Conservation (phyloP, 495 filamentous ascomycete species). For the Rusavskia elegans region DNA sequence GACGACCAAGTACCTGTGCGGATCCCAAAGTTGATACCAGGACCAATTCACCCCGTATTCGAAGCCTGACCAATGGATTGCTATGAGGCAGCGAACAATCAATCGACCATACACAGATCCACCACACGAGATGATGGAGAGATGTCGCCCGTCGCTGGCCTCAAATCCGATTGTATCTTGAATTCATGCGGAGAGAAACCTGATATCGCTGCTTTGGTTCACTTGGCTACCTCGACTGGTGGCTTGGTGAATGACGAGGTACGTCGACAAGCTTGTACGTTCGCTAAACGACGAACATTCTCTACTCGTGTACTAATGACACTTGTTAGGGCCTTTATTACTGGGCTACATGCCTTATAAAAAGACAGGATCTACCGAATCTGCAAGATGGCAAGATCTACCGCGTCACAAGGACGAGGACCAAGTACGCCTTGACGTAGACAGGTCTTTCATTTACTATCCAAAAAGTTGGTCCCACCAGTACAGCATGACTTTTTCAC, state of each 20-base stretch:
- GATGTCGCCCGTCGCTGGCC: not conserved
- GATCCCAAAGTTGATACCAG: not conserved
- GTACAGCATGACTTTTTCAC: not conserved
- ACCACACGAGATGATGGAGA: too few species aligned
- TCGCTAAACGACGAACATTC: not conserved
- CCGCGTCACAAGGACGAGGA: constrained; percentile 66
- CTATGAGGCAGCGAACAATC: not conserved
- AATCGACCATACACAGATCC: too few species aligned
- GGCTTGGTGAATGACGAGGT: constrained; percentile 72
- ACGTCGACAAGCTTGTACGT: constrained; percentile 73
- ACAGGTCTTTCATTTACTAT: constrained; percentile 95
- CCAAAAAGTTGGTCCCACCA: constrained; percentile 47
- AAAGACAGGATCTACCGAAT: constrained; percentile 11
- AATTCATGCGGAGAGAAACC: constrained; percentile 44
- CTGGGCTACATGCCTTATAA: constrained; percentile 35
- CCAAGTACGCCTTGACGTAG: constrained; percentile 80
- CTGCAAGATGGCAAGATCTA: constrained; percentile 34
- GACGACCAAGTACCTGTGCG: not conserved
- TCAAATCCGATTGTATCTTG: constrained; percentile 5
- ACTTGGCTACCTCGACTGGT: constrained; percentile 51
- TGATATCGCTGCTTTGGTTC: constrained; percentile 45
- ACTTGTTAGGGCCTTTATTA: constrained; percentile 49
- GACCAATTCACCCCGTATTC: too few species aligned
- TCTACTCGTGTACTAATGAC: not conserved
- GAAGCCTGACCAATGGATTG: not conserved